Conservation (phyloP, 768 basidiomycete genomes). For the Infundibulicybe gibba region DNA sequence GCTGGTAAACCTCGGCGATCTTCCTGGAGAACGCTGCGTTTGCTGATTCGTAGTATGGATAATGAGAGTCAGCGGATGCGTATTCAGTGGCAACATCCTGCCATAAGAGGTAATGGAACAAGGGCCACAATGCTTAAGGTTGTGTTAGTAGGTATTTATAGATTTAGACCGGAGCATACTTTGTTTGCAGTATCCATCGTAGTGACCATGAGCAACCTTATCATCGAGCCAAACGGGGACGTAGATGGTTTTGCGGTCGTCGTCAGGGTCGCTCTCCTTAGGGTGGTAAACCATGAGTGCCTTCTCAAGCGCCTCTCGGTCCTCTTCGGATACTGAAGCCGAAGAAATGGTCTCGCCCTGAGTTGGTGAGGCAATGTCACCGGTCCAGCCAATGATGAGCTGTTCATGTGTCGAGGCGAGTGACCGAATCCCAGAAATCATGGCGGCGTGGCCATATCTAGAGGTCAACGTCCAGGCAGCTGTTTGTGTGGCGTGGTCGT, state of each 20-base stretch:
- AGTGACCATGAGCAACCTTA: slow-evolving; percentile 87
- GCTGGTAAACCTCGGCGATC: slow-evolving; percentile 72
- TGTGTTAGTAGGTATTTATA: not conserved
- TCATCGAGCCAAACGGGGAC: slow-evolving; percentile 92
- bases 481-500: slow-evolving; percentile 6
- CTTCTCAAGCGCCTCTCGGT: slow-evolving; percentile 62
- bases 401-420: slow-evolving; percentile 85
- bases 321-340: slow-evolving; percentile 51
- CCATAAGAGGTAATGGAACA: slow-evolving; percentile 98
- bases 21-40: slow-evolving; percentile 78
- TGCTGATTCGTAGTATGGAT: slow-evolving; percentile 75
- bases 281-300: slow-evolving; percentile 61
- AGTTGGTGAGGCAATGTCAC: slow-evolving; percentile 66
- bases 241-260: slow-evolving; percentile 63
- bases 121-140: slow-evolving; percentile 82
- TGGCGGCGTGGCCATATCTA: slow-evolving; percentile 89
- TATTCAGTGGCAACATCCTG: slow-evolving; percentile 93
- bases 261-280: slow-evolving; percentile 53
- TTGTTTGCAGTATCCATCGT: slow-evolving; percentile 97
- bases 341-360: slow-evolving; percentile 42
- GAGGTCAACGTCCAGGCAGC: slow-evolving; percentile 71
- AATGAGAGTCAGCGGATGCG: slow-evolving; percentile 80
- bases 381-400: slow-evolving; percentile 91
- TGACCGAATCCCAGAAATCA: slow-evolving; percentile 90
- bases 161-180: slow-evolving; percentile 50